These are phyloP conservation scores for Fusarium xylarioides DNA, from an alignment of 2,329 filamentous ascomycete species.

Conservation along the genomic window DNA sequence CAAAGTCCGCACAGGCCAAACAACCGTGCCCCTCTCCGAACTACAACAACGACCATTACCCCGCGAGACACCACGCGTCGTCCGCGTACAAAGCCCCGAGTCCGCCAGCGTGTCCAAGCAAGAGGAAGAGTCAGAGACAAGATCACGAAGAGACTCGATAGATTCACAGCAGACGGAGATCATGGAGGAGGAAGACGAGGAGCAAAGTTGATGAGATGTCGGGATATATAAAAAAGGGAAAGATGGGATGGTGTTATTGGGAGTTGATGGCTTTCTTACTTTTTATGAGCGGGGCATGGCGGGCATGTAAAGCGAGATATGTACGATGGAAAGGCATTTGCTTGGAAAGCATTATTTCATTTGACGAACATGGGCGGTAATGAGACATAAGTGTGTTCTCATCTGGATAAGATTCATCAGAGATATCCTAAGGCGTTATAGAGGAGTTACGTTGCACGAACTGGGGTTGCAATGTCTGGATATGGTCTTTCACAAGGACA, in stretches of 20 bases:
- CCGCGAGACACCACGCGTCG: slow-evolving; percentile 30
- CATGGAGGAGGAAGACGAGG: slow-evolving; percentile 12
- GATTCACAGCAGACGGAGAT: slow-evolving; percentile 31
- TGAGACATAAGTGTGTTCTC: slow-evolving; percentile 16
- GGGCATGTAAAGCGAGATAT: slow-evolving; percentile 9
- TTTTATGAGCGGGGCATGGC: slow-evolving; percentile 8
- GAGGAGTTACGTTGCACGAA: background rate
- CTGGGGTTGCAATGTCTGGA: slow-evolving; percentile 26
- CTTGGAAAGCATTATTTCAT: slow-evolving; percentile 4
- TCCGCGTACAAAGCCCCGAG: slow-evolving; percentile 40
- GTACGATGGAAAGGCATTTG: background rate
- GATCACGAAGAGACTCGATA: slow-evolving; percentile 22
- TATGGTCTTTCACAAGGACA: slow-evolving; percentile 22
- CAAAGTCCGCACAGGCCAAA: slow-evolving; percentile 79
- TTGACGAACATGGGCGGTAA: slow-evolving; percentile 15
- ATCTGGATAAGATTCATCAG: slow-evolving; percentile 13
- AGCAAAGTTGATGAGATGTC: background rate
- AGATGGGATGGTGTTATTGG: slow-evolving; percentile 12
- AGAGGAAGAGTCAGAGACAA: slow-evolving; percentile 3
- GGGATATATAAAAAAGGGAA: background rate
- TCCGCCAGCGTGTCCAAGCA: background rate
- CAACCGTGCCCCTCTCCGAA: slow-evolving; percentile 69
- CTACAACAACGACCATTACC: slow-evolving; percentile 56
- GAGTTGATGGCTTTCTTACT: slow-evolving; percentile 12
- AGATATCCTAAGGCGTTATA: slow-evolving; percentile 34